Conservation (phyloP, 768 basidiomycete genomes). For the Rossbeevera mucosa region DNA sequence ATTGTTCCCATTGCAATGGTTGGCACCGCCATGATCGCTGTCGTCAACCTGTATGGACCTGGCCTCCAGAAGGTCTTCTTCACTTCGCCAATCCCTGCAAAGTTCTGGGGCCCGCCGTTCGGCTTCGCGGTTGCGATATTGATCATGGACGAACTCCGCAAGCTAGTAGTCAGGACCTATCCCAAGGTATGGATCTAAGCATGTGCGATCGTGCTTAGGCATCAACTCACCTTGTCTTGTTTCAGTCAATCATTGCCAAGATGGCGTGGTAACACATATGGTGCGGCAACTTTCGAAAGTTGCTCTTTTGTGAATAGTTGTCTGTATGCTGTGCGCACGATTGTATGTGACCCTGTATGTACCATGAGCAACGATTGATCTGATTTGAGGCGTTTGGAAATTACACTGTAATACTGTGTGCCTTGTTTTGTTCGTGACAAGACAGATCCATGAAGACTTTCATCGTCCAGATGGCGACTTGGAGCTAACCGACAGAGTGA, state of each 20-base stretch:
- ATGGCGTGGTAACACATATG: constrained; percentile 33
- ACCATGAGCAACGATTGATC: not conserved
- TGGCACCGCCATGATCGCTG: constrained; percentile 39
- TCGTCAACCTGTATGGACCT: constrained; percentile 41
- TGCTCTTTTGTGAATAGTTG: not conserved
- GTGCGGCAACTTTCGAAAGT: not conserved
- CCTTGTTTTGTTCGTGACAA: not conserved
- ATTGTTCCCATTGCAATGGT: constrained; percentile 36
- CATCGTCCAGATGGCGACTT: not conserved
- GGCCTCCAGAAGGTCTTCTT: constrained; percentile 41
- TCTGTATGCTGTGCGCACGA: not conserved
- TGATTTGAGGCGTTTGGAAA: not conserved
- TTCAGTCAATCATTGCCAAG: constrained; percentile 35
- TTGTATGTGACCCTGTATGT: not conserved
- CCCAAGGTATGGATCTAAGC: constrained; percentile 31
- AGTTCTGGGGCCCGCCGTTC: constrained; percentile 48
- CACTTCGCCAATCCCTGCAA: constrained; percentile 41
- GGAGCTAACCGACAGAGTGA: not conserved
- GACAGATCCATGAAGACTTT: not conserved
- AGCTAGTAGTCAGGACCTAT: constrained; percentile 41
- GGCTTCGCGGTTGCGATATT: constrained; percentile 40
- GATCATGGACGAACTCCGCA: constrained; percentile 41
- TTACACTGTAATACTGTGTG: not conserved
- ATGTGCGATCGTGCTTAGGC: not conserved
- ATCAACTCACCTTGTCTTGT: constrained; percentile 5